Conservation (phyloP, 2,329 filamentous ascomycete species). For the Talaromyces albobiverticillius region DNA sequence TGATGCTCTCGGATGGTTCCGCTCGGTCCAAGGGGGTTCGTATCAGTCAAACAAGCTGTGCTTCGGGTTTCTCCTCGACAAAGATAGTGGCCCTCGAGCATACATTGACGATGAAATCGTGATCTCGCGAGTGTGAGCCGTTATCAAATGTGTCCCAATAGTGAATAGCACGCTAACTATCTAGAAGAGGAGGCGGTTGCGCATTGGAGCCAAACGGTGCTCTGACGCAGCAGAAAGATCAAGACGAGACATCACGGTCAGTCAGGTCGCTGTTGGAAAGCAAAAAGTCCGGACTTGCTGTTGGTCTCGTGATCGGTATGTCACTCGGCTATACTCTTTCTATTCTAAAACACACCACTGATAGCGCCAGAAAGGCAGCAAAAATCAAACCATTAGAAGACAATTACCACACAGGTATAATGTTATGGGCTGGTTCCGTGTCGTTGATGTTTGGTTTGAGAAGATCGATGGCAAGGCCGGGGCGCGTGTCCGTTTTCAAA, state of each 20-base stretch:
- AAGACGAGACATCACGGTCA: slow-evolving; percentile 35
- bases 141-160: neutral
- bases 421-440: slow-evolving; percentile 66
- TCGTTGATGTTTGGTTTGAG: slow-evolving; percentile 69
- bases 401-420: slow-evolving; percentile 59
- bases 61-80: slow-evolving; percentile 60
- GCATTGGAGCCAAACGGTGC: slow-evolving; percentile 45
- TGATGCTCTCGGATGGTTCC: slow-evolving; percentile 63
- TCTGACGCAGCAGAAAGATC: slow-evolving; percentile 48
- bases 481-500: slow-evolving; percentile 64
- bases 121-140: slow-evolving; percentile 59
- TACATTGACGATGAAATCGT: slow-evolving; percentile 60
- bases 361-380: slow-evolving; percentile 41
- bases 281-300: slow-evolving; percentile 45
- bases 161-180: slow-evolving; percentile 13
- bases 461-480: slow-evolving; percentile 41
- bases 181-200: slow-evolving; percentile 53
- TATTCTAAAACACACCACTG: neutral
- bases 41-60: slow-evolving; percentile 53
- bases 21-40: slow-evolving; percentile 57
- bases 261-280: slow-evolving; percentile 47
- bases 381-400: slow-evolving; percentile 49
- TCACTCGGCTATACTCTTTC: slow-evolving; percentile 6
- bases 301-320: slow-evolving; percentile 57
- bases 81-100: slow-evolving; percentile 53